phyloP scores from a whole-genome alignment of 2,329 filamentous ascomycete species.

The Penicillium capsulatum region DNA sequence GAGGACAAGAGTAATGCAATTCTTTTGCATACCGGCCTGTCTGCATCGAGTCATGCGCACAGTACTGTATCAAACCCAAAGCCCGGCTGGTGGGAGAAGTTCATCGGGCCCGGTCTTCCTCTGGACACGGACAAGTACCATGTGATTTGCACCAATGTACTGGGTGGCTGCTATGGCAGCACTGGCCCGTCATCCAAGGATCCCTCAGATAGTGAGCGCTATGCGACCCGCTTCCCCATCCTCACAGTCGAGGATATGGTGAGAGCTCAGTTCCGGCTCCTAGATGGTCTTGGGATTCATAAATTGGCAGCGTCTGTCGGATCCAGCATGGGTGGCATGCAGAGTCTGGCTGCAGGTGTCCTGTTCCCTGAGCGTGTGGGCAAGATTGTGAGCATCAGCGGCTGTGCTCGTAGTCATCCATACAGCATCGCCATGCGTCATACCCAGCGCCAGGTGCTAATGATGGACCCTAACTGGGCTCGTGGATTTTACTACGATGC shows the following conservation, averaged over 20 bases:
- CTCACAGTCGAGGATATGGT: constrained; percentile 98
- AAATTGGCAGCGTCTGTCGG: constrained; percentile 89
- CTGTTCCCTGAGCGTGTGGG: constrained; percentile 78
- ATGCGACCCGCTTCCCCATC: constrained; percentile 93
- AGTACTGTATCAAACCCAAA: constrained; percentile 83
- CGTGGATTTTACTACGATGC: constrained; percentile 87
- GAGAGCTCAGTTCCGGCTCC: constrained; percentile 82
- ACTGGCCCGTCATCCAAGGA: constrained; percentile 87
- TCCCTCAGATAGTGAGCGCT: constrained; percentile 79
- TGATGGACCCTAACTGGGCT: constrained; percentile 99
- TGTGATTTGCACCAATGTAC: constrained; percentile 92
- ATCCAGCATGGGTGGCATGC: constrained; percentile 98
- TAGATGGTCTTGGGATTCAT: constrained; percentile 71
- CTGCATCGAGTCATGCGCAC: constrained; percentile 94
- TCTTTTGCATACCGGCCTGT: constrained; percentile 86
- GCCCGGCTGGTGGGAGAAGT: constrained; percentile 98
- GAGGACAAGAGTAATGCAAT: constrained; percentile 80
- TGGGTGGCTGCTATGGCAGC: constrained; percentile 93
- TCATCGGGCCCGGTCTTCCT: constrained; percentile 81
- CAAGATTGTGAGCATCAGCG: constrained; percentile 82
- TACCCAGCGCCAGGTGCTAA: constrained; percentile 92
- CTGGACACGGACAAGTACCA: constrained; percentile 90
- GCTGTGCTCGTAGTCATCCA: constrained; percentile 88
- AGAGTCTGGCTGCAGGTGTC: constrained; percentile 80
- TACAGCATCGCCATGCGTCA: constrained; percentile 99